These are phyloP conservation scores for Boeremia lycopersici DNA, from an alignment of 2,329 filamentous ascomycete genomes.

Conservation along the genomic window DNA sequence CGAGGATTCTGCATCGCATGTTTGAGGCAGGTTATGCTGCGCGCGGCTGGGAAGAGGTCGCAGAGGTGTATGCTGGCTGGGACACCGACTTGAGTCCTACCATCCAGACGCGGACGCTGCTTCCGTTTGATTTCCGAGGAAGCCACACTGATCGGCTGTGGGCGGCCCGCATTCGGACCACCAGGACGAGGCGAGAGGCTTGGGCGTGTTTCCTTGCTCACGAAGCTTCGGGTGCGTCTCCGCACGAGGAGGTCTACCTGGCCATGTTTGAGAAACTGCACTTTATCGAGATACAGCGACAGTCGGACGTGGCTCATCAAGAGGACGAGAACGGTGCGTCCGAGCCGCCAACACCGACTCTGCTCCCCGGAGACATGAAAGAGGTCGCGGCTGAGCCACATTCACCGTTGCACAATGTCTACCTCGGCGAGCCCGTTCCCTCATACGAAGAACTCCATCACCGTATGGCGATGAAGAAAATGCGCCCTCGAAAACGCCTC, in stretches of 20 bases:
- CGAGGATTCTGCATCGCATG: slow-evolving; percentile 61
- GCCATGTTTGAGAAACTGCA: slow-evolving; percentile 65
- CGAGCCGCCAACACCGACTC: slow-evolving; percentile 11
- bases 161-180: slow-evolving; percentile 64
- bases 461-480: slow-evolving; percentile 59
- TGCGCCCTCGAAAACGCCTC: slow-evolving; percentile 58
- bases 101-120: slow-evolving; percentile 62
- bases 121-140: slow-evolving; percentile 28
- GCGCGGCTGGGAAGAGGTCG: slow-evolving; percentile 59
- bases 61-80: slow-evolving; percentile 64
- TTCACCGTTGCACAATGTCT: slow-evolving; percentile 69
- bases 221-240: slow-evolving; percentile 50
- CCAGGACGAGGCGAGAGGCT: slow-evolving; percentile 66
- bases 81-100: slow-evolving; percentile 68
- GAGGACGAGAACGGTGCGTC: neutral
- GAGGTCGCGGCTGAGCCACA: slow-evolving; percentile 62
- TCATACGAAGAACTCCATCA: slow-evolving; percentile 63
- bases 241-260: slow-evolving; percentile 55
- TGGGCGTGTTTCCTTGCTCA: slow-evolving; percentile 69
- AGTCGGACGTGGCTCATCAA: slow-evolving; percentile 4
- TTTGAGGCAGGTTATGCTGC: slow-evolving; percentile 63
- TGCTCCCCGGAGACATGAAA: slow-evolving; percentile 65
- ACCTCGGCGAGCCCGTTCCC: slow-evolving; percentile 66
- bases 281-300: slow-evolving; percentile 32
- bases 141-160: slow-evolving; percentile 44